Conservation (phyloP, 2,329 filamentous ascomycete genomes). For the Fusarium nanum region DNA sequence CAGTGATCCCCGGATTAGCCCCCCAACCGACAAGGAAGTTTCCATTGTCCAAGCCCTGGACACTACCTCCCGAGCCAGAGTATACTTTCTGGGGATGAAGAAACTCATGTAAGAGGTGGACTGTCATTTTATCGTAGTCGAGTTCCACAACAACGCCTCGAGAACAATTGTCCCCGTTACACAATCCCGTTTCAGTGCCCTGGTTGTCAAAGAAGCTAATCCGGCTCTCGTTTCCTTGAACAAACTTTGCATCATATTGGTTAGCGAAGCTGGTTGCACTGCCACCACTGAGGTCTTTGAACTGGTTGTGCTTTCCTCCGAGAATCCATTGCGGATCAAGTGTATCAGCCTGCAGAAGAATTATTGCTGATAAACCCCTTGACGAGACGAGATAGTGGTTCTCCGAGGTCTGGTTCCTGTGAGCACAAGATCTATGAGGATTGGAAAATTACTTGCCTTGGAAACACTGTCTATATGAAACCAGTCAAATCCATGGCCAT, state of each 20-base stretch:
- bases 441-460: conserved; percentile 26
- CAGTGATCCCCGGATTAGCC: conserved; percentile 60
- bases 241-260: conserved; percentile 64
- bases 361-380: conserved; percentile 47
- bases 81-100: conserved; percentile 62
- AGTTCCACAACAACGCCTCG: conserved; percentile 52
- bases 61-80: conserved; percentile 61
- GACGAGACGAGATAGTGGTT: conserved; percentile 52
- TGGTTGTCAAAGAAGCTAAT: conserved; percentile 67
- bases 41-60: conserved; percentile 65
- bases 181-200: conserved; percentile 26
- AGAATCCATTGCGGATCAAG: conserved; percentile 51
- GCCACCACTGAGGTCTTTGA: conserved; percentile 49
- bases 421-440: background rate
- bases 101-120: conserved; percentile 61
- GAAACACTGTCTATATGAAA: conserved; percentile 47
- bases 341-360: conserved; percentile 45
- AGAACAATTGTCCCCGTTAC: conserved; percentile 31
- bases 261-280: conserved; percentile 50
- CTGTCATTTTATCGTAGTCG: conserved; percentile 59
- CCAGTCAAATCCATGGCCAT: conserved; percentile 44
- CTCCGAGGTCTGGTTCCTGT: conserved; percentile 37
- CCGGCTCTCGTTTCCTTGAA: conserved; percentile 57
- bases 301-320: conserved; percentile 51
- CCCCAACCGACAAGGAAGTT: conserved; percentile 70